Base-by-base conservation (phyloP, 2,329 filamentous ascomycete species). In the Venturia oleaginea region DNA sequence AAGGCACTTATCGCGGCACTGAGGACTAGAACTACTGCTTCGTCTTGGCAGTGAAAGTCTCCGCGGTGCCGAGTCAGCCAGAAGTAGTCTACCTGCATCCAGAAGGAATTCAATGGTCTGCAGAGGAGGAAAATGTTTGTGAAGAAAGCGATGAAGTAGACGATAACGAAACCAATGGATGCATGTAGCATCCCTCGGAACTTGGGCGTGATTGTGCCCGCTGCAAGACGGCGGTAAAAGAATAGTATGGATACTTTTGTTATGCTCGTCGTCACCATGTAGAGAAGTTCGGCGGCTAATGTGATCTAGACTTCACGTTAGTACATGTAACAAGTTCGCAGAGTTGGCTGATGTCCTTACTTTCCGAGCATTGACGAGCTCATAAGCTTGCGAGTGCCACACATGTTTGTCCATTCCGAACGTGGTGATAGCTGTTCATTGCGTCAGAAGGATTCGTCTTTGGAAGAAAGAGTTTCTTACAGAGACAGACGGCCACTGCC, bases 311-410 rank as follows among this genome's bases (percentile, higher is more conserved):
- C 27, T 19, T 67, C 40, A 38, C 7, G 51, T 55, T 15, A 57
- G 15, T n/a, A 37, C n/a, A n/a, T n/a, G n/a, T 19, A n/a, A 22
- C 3, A 51, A n/a, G 67, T 80, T 66, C 68, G 66, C 3, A 61
- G 19, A 66, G 34, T 42, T 65, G 24, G 67, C 66, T 2, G 67
- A 42, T 61, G 63, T 67, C 34, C 69, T 65, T 62, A 54, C 61
- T 42, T 62, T 46, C 2, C 46, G 34, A 27, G 59, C 37, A 11
- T 40, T 43, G 32, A 60, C 40, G 24, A 60, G 34, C 40, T 40
- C 40, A n/a, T 24, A n/a, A 1, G 59, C 4, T 60, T 42, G 4
- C 3, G 24, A 19, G 34, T 42, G 22, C 62, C 62, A 63, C 3
- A 63, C 51, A 42, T 63, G 62, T 42, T 22, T 63, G 24, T 63